Percentiles rank a stretch among this genome's conserved stretches.
Conservation (phyloP, 2,329 filamentous ascomycete species). For the Phialocephala sp. region DNA sequence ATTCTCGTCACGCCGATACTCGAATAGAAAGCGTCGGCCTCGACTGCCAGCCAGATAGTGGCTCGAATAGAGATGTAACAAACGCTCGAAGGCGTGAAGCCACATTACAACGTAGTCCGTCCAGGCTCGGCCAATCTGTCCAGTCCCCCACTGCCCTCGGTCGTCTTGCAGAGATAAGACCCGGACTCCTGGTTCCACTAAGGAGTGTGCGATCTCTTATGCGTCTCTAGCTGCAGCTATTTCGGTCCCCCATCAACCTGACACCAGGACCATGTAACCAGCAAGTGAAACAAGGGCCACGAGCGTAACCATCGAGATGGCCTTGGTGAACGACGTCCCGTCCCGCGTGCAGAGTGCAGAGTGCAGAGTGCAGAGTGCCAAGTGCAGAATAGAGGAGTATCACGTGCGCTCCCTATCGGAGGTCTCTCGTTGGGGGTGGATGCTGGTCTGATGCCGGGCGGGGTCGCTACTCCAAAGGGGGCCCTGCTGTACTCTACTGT, state of each 20-base stretch:
- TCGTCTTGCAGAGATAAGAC: not conserved
- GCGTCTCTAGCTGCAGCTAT: not conserved
- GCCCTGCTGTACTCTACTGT: no score
- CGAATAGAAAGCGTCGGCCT: not conserved
- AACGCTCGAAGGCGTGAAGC: not conserved
- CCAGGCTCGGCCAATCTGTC: not conserved
- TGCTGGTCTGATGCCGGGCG: no score
- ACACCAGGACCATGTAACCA: not conserved
- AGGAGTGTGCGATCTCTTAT: not conserved
- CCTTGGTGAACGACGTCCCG: not conserved
- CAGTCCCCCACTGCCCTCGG: not conserved
- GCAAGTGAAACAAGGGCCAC: not conserved
- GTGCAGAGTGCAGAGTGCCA: no score
- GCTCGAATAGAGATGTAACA: constrained; percentile 2
- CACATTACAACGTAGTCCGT: constrained; percentile 6
- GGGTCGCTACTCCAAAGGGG: no score
- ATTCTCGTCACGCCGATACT: not conserved
- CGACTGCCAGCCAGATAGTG: not conserved
- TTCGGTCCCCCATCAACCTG: not conserved
- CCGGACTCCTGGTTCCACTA: not conserved
- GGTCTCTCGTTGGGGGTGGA: no score
- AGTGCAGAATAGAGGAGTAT: no score
- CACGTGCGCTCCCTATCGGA: no score
- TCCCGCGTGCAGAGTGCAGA: no score
- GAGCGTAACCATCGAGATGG: not conserved